Percentiles rank a stretch among this genome's conserved stretches.
Evolutionary conservation across 345 rosid genomes (phyloP).

Genomic region (Eucalyptus tenuipes): DNA sequence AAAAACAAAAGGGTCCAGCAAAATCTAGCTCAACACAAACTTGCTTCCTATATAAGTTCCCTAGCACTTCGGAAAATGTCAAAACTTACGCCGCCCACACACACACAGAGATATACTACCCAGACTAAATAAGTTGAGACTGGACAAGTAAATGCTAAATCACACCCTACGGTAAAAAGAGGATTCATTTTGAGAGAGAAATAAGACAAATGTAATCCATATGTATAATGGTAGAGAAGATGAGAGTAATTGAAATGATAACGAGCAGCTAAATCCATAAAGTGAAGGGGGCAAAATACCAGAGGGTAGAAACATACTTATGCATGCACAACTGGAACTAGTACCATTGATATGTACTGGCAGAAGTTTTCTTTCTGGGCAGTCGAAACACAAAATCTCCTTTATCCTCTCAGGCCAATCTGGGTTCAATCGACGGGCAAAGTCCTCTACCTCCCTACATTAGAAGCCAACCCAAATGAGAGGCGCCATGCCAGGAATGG

Average conservation of each 20-base stretch:
- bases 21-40: neutral
- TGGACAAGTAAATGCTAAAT: neutral
- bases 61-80: neutral
- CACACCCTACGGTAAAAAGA: neutral
- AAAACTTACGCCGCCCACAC: neutral
- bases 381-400: constrained; percentile 49
- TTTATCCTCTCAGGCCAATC: constrained; percentile 72
- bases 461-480: neutral
- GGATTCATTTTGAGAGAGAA: neutral
- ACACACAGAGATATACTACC: neutral
- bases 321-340: constrained; percentile 32
- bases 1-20: neutral
- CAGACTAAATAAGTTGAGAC: neutral
- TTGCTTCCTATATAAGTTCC: neutral
- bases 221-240: neutral
- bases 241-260: neutral
- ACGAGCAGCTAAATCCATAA: neutral
- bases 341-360: constrained; percentile 43
- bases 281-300: neutral
- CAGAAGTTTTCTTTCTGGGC: constrained; percentile 36
- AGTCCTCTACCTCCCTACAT: constrained; percentile 81
- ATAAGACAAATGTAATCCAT: neutral
- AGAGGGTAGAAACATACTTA: constrained; percentile 22
- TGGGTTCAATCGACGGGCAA: constrained; percentile 80
- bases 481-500: neutral